phyloP scores from a whole-genome alignment of 2,329 filamentous ascomycete genomes.

The Cercospora brassicicola region DNA sequence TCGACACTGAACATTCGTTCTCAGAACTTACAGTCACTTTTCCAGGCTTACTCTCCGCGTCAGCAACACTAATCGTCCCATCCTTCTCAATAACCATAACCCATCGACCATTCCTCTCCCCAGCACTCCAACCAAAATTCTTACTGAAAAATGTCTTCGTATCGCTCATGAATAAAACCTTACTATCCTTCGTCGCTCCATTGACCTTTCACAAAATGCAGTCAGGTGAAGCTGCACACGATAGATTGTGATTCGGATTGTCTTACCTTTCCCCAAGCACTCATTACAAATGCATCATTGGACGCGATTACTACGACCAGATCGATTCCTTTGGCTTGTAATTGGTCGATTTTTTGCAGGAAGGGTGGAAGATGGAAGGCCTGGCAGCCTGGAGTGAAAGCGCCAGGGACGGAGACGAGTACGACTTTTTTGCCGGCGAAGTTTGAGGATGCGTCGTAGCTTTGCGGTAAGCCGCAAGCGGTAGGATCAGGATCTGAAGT shows the following conservation, averaged over 20 bases:
- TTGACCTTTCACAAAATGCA: slow-evolving; percentile 70
- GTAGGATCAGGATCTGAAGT: slow-evolving; percentile 58
- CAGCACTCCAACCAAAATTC: slow-evolving; percentile 71
- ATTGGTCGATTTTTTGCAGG: slow-evolving; percentile 67
- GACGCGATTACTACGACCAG: slow-evolving; percentile 75
- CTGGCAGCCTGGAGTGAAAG: slow-evolving; percentile 83
- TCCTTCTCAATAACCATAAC: slow-evolving; percentile 75
- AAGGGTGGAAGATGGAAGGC: slow-evolving; percentile 78
- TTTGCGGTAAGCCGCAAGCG: slow-evolving; percentile 73
- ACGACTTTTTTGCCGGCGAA: slow-evolving; percentile 71
- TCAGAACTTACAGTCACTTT: slow-evolving; percentile 49
- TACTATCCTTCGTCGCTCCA: slow-evolving; percentile 68
- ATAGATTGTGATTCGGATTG: not conserved
- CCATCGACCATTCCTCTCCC: slow-evolving; percentile 72
- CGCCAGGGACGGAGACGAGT: slow-evolving; percentile 65
- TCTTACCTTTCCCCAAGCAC: slow-evolving; percentile 48
- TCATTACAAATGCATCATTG: slow-evolving; percentile 87
- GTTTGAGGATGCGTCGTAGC: slow-evolving; percentile 77
- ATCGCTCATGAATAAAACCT: slow-evolving; percentile 77
- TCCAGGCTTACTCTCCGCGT: slow-evolving; percentile 62
- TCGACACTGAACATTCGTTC: not conserved
- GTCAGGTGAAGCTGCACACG: not conserved
- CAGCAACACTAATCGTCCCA: slow-evolving; percentile 79
- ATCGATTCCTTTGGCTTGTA: slow-evolving; percentile 81
- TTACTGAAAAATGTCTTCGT: slow-evolving; percentile 71